A percentile compares a stretch with the other conserved stretches of the same genome.
phyloP scores from a whole-genome alignment of 2,329 filamentous ascomycete species.

The Alternaria tenuissima region DNA sequence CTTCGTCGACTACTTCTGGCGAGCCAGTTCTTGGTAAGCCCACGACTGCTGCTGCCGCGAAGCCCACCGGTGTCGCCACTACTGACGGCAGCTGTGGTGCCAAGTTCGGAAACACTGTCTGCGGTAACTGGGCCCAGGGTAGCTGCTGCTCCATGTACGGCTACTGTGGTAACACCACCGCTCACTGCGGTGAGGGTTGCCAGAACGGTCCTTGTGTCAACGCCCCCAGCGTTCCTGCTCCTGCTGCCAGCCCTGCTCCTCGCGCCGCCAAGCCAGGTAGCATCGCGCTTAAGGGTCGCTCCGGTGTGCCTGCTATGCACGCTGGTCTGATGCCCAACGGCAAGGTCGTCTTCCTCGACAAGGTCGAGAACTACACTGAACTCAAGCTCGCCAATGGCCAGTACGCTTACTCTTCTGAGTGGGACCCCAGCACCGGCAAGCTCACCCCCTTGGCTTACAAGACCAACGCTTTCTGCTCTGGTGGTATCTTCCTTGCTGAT shows the following conservation, averaged over 20 bases:
- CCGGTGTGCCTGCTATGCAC: constrained; percentile 71
- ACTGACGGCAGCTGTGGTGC: constrained; percentile 64
- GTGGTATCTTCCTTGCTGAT: constrained; percentile 66
- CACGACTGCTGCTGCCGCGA: constrained; percentile 20
- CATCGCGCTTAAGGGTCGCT: constrained; percentile 61
- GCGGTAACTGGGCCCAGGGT: constrained; percentile 62
- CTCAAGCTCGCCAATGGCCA: constrained; percentile 62
- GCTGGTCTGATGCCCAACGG: constrained; percentile 67
- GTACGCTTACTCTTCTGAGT: constrained; percentile 68
- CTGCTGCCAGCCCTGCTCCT: constrained; percentile 57
- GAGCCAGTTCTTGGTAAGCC: constrained; percentile 51
- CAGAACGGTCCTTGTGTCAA: constrained; percentile 61
- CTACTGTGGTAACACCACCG: constrained; percentile 60
- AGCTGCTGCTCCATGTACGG: constrained; percentile 67
- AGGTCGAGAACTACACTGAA: constrained; percentile 69
- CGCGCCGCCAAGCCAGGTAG: constrained; percentile 55
- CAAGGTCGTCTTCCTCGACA: constrained; percentile 68
- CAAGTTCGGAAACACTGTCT: constrained; percentile 59
- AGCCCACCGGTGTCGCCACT: constrained; percentile 47
- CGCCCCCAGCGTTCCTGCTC: constrained; percentile 51
- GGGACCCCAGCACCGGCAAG: constrained; percentile 61
- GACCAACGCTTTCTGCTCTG: constrained; percentile 70
- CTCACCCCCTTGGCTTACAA: constrained; percentile 59
- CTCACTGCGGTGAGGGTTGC: constrained; percentile 66
- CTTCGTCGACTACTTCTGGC: constrained; percentile 44